Conservation (phyloP, 108 stramenopile species). For the Seminavis robusta region DNA sequence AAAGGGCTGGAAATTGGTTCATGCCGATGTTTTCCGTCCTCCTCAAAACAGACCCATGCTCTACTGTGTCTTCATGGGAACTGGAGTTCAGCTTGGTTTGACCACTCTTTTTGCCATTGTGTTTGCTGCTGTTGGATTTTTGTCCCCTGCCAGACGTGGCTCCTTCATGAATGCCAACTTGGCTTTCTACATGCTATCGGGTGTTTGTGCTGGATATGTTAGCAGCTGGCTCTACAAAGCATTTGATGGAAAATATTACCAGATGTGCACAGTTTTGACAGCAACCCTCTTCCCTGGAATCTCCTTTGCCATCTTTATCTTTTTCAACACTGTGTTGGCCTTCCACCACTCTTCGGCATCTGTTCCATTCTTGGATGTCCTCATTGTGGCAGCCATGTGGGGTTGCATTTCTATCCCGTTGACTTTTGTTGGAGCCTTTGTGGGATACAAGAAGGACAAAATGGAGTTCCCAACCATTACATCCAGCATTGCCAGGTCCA, state of each 20-base stretch:
- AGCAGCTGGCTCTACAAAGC: slow-evolving; percentile 74
- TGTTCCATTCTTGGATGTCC: slow-evolving; percentile 87
- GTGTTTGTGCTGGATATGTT: slow-evolving; percentile 60
- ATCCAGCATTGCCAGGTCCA: slow-evolving; percentile 62
- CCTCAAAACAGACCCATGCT: slow-evolving; percentile 77
- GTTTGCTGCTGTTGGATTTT: slow-evolving; percentile 69
- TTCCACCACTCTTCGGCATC: slow-evolving; percentile 84
- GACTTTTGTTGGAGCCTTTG: slow-evolving; percentile 88
- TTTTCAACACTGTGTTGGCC: slow-evolving; percentile 80
- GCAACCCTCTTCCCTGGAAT: slow-evolving; percentile 70
- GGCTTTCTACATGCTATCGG: slow-evolving; percentile 69
- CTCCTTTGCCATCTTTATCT: slow-evolving; percentile 47
- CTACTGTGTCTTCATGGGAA: slow-evolving; percentile 85
- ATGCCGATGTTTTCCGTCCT: slow-evolving; percentile 98
- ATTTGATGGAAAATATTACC: slow-evolving; percentile 72
- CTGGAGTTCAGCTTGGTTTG: slow-evolving; percentile 65
- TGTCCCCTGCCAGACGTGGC: slow-evolving; percentile 77
- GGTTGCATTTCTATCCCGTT: slow-evolving; percentile 87
- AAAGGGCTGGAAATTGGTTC: slow-evolving; percentile 96
- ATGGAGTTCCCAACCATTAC: slow-evolving; percentile 58
- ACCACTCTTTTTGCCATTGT: slow-evolving; percentile 44
- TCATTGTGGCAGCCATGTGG: slow-evolving; percentile 84
- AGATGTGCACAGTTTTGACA: slow-evolving; percentile 76
- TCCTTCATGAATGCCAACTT: slow-evolving; percentile 64
- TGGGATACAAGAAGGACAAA: slow-evolving; percentile 82